Conservation (phyloP, 2,329 filamentous ascomycete genomes). For the Diaporthe eres region DNA sequence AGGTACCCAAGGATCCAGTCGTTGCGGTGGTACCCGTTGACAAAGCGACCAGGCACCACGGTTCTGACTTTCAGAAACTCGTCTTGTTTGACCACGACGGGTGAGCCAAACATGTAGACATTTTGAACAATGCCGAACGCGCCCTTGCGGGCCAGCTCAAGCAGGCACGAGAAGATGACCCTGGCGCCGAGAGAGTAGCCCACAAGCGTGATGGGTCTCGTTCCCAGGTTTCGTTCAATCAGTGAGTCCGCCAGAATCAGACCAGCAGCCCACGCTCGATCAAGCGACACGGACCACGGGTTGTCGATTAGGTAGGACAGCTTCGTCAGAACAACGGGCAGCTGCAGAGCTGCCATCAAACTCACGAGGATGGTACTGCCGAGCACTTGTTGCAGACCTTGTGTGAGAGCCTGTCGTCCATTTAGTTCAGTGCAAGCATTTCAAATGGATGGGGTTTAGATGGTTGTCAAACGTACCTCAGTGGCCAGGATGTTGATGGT, state of each 20-base stretch:
- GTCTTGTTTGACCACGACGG: constrained; percentile 90
- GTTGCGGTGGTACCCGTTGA: constrained; percentile 94
- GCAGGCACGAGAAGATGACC: constrained; percentile 92
- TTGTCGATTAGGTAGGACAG: constrained; percentile 98
- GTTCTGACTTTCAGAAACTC: constrained; percentile 86
- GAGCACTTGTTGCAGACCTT: constrained; percentile 95
- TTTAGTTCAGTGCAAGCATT: constrained; percentile 10
- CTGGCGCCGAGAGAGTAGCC: constrained; percentile 94
- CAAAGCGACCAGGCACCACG: constrained; percentile 92
- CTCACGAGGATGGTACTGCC: constrained; percentile 89
- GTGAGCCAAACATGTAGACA: constrained; percentile 94
- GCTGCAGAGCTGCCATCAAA: constrained; percentile 91
- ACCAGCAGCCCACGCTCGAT: constrained; percentile 88
- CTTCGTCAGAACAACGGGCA: constrained; percentile 94
- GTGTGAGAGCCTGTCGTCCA: constrained; percentile 85
- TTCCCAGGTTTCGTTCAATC: constrained; percentile 91
- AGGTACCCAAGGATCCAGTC: constrained; percentile 98
- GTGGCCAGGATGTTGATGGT: constrained; percentile 99
- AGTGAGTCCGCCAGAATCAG: constrained; percentile 95
- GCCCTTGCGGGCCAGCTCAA: constrained; percentile 86
- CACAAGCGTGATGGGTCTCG: constrained; percentile 90
- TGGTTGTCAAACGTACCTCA: constrained; percentile 74
- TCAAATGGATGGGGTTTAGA: constrained; percentile 42
- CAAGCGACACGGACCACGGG: constrained; percentile 96
- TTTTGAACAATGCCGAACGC: constrained; percentile 93